These are phyloP conservation scores for Penicillium subrubescens DNA, from an alignment of 495 filamentous ascomycete species.

Conservation along the genomic window DNA sequence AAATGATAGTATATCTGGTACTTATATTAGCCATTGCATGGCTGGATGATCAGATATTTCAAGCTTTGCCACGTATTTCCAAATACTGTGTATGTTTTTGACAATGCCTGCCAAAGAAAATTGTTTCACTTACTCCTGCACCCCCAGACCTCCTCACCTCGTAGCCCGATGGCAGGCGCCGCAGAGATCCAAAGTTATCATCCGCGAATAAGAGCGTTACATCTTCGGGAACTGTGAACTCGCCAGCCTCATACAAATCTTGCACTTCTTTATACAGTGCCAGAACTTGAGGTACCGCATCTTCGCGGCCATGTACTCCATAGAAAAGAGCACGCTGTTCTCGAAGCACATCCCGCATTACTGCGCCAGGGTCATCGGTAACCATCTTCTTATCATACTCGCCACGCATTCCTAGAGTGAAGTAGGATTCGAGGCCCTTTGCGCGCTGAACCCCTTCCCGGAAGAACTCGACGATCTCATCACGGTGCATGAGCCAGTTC, in stretches of 20 bases:
- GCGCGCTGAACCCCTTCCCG: slow-evolving; percentile 65
- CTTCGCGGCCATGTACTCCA: slow-evolving; percentile 53
- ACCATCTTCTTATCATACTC: slow-evolving; percentile 64
- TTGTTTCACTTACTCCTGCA: slow-evolving; percentile 49
- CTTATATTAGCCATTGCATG: background rate
- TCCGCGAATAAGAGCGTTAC: slow-evolving; percentile 75
- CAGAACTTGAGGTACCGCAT: slow-evolving; percentile 70
- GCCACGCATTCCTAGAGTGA: slow-evolving; percentile 76
- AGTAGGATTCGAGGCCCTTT: slow-evolving; percentile 63
- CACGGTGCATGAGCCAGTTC: slow-evolving; percentile 68
- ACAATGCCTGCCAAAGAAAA: background rate
- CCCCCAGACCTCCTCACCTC: slow-evolving; percentile 64
- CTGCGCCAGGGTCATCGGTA: slow-evolving; percentile 57
- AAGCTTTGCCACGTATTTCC: background rate
- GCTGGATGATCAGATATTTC: background rate
- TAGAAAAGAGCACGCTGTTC: slow-evolving; percentile 57
- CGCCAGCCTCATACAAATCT: slow-evolving; percentile 64
- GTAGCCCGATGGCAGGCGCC: slow-evolving; percentile 61
- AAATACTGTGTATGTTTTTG: background rate
- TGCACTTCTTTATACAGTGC: slow-evolving; percentile 74
- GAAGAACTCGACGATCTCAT: slow-evolving; percentile 66
- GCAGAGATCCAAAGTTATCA: slow-evolving; percentile 74
- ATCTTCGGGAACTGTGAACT: slow-evolving; percentile 66
- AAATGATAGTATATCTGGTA: slow-evolving; percentile 68
- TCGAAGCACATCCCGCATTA: slow-evolving; percentile 60